These are phyloP conservation scores for Pestalotiopsis sp. DNA, from an alignment of 2,329 filamentous ascomycete species.

Conservation along the genomic window DNA sequence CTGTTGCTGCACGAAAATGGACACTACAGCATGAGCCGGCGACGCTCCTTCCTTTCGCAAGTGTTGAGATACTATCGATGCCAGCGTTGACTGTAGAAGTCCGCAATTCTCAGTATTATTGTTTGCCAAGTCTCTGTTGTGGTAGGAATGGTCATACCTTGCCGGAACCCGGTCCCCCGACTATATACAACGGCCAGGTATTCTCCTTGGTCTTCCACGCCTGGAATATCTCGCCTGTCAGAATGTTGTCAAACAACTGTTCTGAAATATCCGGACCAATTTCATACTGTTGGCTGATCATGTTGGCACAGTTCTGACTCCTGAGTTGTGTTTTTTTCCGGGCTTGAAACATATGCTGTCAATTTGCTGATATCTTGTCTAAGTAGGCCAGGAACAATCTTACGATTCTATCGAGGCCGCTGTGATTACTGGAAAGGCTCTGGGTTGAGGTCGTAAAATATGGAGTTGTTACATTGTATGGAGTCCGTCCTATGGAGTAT, in stretches of 20 bases:
- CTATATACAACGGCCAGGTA: not conserved
- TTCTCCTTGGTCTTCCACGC: not conserved
- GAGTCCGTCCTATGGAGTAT: too few species aligned
- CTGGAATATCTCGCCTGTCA: not conserved
- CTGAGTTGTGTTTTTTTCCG: not conserved
- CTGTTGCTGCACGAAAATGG: not conserved
- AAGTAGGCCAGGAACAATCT: too few species aligned
- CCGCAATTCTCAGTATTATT: not conserved
- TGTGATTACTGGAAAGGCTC: too few species aligned
- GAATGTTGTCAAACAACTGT: not conserved
- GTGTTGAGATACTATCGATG: not conserved
- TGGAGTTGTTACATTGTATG: too few species aligned
- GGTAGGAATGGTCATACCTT: not conserved
- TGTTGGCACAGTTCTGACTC: not conserved
- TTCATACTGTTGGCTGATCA: not conserved
- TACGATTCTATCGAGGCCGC: too few species aligned
- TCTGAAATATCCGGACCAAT: conserved; percentile 1
- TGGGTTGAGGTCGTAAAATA: too few species aligned
- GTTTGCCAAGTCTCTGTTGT: too few species aligned
- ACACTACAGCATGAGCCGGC: not conserved
- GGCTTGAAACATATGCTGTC: not conserved
- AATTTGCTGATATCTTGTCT: not conserved
- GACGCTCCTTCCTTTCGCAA: not conserved
- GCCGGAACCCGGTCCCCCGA: conserved; percentile 5
- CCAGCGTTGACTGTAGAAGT: not conserved